Base-by-base conservation (phyloP, 2,329 filamentous ascomycete genomes). In the Fusarium oxysporum region DNA sequence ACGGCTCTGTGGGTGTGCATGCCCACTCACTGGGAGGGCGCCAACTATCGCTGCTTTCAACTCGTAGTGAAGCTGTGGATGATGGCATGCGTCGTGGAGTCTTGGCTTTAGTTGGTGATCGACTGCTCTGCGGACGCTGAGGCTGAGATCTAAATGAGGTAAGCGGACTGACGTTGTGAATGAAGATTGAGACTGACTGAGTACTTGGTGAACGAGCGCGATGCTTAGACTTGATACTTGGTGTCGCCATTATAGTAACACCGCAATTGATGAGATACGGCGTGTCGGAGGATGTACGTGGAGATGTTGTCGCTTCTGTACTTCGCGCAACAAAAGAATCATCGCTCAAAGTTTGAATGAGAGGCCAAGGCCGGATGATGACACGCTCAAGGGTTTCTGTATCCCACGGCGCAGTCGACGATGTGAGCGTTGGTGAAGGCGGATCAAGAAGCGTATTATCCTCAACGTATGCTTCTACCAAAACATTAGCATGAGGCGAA, bases 311-410 rank as follows among this genome's bases (percentile, higher is more conserved):
- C 6, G 71, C 59, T 43, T 74, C 68, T 6, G 72, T 74, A n/a
- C 72, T 74, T 25, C 72, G 60, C 1, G 65, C 65, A 17, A 74
- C 16, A 35, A 72, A 74, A 0, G 72, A 74, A 10, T 71, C 72
- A 17, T 72, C 58, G 11, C 68, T 68, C 3, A 74, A 54, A 7
- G 65, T 51, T 48, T 74, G 72, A 4, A 74, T 28, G 6, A 74
- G 45, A 9, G 68, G 61, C 41, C 72, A 74, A 0, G 65, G 65
- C 5, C 56, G 68, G 3, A 74, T 4, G 6, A 64, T 21, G 12
- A 64, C 53, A 2, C 48, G 41, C 19, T 67, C 68, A 5, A 58
- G 6, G 3, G 48, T 40, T n/a, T 67, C 50, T 6, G 51, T 45
- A 11, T 66, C 48, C 69, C 58, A 70, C 1, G 59, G 50, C 4